Evolutionary conservation across 345 rosid species (phyloP), one percentile per base, ranked within the genome.

Genomic region (Passiflora organensis): DNA sequence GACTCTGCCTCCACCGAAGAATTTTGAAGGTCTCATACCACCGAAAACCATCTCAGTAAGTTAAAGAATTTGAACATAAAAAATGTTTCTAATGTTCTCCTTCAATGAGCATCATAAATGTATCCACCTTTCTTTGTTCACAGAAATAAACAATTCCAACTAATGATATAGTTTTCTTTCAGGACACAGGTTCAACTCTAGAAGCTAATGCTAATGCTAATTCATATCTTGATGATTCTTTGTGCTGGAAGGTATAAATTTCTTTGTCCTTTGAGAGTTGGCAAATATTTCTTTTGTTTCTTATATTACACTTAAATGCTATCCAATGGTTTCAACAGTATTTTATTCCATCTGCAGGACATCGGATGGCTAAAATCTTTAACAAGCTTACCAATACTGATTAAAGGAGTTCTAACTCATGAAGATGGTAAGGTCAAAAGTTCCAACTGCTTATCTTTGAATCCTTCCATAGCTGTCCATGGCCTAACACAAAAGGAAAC

Each of bases 351-450:
- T 41, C 43, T 41, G 43, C n/a, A 1, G 43, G 43, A 41, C 14
- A 49, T 68, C 89, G 96, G 95, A 86, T 71, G 96, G 96, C 91
- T 93, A 19, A 89, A 93, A 63, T 81, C 95, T 56, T 86, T 93
- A 67, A 93, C 99, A 25, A 73, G 76, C 6, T 60, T 93, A 64
- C 99, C 99, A 32, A 89, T 93, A 76, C 81, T 93, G 36, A 86
- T 89, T 57, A 93, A 93, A 74, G 99, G 99, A 60, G 86, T 86
- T 10, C 71, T 93, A 32, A 89, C 95, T 66, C 87, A 94, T 16
- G 97, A 89, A 72, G 97, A 93, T 68, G 60, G 99, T 89, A 76
- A 76, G 66, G 34, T 28, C 34, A 43, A 53, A 70, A 53, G 56
- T 51, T 15, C 54, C 24, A 32, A 50, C 10, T 15, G 36, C 0